phyloP scores from a whole-genome alignment of 2,329 filamentous ascomycete genomes.

The Colletotrichum sp. region DNA sequence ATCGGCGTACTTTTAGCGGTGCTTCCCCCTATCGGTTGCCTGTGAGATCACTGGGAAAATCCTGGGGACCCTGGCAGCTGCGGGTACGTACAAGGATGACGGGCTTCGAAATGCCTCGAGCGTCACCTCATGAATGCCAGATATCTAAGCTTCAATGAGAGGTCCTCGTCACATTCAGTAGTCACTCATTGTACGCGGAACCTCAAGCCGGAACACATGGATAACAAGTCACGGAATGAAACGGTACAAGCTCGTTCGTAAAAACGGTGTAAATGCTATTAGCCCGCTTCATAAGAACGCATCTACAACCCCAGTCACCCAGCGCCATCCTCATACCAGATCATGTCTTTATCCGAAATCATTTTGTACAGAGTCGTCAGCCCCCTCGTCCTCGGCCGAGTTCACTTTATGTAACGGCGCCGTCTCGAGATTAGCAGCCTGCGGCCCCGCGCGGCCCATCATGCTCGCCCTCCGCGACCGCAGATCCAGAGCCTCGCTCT shows the following conservation, averaged over 20 bases:
- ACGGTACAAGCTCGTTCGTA: not conserved
- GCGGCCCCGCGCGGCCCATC: constrained; percentile 47
- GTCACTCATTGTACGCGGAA: not conserved
- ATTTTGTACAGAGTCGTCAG: constrained; percentile 18
- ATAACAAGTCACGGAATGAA: not conserved
- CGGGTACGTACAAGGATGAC: not conserved
- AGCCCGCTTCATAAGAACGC: constrained; percentile 7
- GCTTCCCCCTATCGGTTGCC: constrained; percentile 14
- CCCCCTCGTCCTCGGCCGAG: constrained; percentile 9
- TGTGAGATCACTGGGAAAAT: constrained; percentile 10
- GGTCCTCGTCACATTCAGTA: not conserved
- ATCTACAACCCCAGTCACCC: not conserved
- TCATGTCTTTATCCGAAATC: constrained; percentile 22
- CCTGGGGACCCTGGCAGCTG: not conserved
- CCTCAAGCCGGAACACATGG: rapidly evolving
- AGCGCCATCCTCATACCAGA: not conserved
- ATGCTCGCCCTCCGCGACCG: constrained; percentile 62
- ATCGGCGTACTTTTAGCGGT: not conserved
- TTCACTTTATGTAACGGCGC: constrained; percentile 45
- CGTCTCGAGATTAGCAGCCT: constrained; percentile 50
- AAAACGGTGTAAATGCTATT: constrained; percentile 10
- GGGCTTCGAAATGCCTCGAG: not conserved
- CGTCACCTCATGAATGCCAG: not conserved
- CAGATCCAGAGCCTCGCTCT: constrained; percentile 61
- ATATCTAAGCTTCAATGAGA: not conserved